Evolutionary conservation across 306 rosid genomes (phyloP).

Genomic region (Vigna unguiculata): DNA sequence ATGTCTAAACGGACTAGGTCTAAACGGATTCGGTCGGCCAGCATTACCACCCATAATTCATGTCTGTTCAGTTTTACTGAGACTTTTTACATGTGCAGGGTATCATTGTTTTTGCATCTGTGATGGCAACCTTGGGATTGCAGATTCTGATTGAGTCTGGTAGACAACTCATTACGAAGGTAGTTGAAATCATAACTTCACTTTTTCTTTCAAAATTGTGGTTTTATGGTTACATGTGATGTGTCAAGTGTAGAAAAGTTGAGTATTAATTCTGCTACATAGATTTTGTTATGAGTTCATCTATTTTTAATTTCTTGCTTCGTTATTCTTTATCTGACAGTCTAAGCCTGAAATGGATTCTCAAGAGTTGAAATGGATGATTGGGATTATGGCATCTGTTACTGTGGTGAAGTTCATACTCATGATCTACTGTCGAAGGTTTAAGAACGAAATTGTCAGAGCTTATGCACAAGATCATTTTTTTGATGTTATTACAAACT

Average conservation of each 20-base stretch:
- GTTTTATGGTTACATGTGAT: too few species aligned
- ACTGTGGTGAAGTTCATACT: constrained; percentile 67
- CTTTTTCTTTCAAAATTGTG: background rate
- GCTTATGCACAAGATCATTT: constrained; percentile 72
- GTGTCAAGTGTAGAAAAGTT: too few species aligned
- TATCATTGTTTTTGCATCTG: constrained; percentile 60
- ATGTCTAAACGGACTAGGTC: too few species aligned
- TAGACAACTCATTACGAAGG: constrained; percentile 54
- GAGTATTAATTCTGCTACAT: background rate
- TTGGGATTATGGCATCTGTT: constrained; percentile 61
- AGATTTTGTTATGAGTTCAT: background rate
- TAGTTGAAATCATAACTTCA: background rate
- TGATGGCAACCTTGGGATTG: constrained; percentile 78
- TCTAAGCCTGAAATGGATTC: constrained; percentile 42
- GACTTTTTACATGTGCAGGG: background rate
- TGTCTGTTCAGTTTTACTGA: background rate
- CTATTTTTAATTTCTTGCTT: background rate
- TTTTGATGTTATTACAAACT: constrained; percentile 68
- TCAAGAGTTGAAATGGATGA: constrained; percentile 52
- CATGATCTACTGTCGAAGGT: constrained; percentile 67
- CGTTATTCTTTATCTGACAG: constrained; percentile 39
- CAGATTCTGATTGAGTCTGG: constrained; percentile 70
- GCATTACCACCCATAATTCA: too few species aligned
- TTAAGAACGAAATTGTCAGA: constrained; percentile 63
- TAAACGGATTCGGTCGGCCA: too few species aligned